phyloP scores from a whole-genome alignment of 306 rosid genomes.

The Arachis stenosperma region DNA sequence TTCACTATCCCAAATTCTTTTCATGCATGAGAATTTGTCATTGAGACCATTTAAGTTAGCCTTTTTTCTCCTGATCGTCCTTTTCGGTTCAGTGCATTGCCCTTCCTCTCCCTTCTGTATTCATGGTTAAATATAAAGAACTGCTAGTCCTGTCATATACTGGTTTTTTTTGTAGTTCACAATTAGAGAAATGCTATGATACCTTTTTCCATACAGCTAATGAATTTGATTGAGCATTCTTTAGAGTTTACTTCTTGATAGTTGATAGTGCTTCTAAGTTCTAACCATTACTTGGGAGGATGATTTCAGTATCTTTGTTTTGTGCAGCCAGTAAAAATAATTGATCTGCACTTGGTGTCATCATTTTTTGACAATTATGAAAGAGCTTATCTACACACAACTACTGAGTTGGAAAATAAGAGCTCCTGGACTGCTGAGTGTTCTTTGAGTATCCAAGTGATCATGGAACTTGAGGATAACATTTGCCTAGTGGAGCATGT shows the following conservation, averaged over 20 bases:
- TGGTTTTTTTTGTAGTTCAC: conserved; percentile 24
- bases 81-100: not conserved
- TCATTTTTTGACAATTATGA: conserved; percentile 76
- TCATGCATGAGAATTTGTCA: conserved; percentile 11
- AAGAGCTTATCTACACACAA: conserved; percentile 77
- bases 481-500: conserved; percentile 76
- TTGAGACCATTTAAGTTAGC: conserved; percentile 4
- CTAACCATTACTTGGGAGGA: conserved; percentile 28
- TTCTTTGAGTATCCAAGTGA: conserved; percentile 80
- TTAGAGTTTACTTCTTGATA: conserved; percentile 14
- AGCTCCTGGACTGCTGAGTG: conserved; percentile 75
- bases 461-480: conserved; percentile 67
- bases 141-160: conserved; percentile 18
- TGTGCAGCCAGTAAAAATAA: conserved; percentile 88
- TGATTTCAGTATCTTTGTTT: conserved; percentile 44
- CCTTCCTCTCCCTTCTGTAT: not conserved
- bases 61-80: conserved; percentile 4
- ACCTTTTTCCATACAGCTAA: conserved; percentile 28
- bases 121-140: conserved; percentile 33
- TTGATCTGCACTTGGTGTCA: conserved; percentile 95
- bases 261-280: conserved; percentile 39
- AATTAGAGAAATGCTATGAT: conserved; percentile 7
- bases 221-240: conserved; percentile 20
- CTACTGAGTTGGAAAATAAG: conserved; percentile 80
- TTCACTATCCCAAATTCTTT: conserved; percentile 22